phyloP scores from a whole-genome alignment of 164 flowering plant species.

The Euptelea pleiosperma region DNA sequence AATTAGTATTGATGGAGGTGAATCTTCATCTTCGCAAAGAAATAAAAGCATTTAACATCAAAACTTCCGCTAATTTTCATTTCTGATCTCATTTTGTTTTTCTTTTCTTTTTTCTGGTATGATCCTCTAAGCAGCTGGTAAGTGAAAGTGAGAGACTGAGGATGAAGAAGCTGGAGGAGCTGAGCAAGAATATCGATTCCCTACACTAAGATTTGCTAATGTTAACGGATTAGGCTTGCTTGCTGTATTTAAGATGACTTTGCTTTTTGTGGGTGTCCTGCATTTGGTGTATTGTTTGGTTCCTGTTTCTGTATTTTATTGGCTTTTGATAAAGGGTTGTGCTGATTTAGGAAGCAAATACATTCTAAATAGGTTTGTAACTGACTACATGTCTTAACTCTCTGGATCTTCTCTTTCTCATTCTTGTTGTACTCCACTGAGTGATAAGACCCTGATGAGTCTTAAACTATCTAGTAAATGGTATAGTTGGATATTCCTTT shows the following conservation, averaged over 20 bases:
- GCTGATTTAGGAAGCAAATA: slow-evolving; percentile 14
- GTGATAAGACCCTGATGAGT: too few relatives aligned
- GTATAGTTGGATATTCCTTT: too few relatives aligned
- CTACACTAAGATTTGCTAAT: slow-evolving; percentile 27
- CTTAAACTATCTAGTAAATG: too few relatives aligned
- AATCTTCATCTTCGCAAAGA: slow-evolving; percentile 1
- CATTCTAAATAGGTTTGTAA: slow-evolving; percentile 13
- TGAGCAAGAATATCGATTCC: slow-evolving; percentile 67
- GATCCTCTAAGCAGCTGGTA: slow-evolving; percentile 49
- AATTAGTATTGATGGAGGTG: slow-evolving; percentile 64
- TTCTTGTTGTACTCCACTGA: not conserved
- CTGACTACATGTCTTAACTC: slow-evolving; percentile 6
- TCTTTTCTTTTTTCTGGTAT: not conserved
- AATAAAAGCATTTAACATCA: not conserved
- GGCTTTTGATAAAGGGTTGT: slow-evolving; percentile 10
- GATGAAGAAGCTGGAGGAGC: slow-evolving; percentile 85
- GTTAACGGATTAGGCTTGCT: slow-evolving; percentile 15
- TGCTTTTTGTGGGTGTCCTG: slow-evolving; percentile 8
- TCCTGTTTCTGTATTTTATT: slow-evolving; percentile 12
- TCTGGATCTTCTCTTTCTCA: not conserved
- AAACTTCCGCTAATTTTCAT: slow-evolving; percentile 1
- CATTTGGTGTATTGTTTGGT: slow-evolving; percentile 7
- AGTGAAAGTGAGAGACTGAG: slow-evolving; percentile 79
- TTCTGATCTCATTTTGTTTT: not conserved
- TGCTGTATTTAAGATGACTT: slow-evolving; percentile 22